A percentile compares a stretch with the other conserved stretches of the same genome.
Conservation (phyloP, 2,329 filamentous ascomycete genomes). For the Penicillium crustosum region DNA sequence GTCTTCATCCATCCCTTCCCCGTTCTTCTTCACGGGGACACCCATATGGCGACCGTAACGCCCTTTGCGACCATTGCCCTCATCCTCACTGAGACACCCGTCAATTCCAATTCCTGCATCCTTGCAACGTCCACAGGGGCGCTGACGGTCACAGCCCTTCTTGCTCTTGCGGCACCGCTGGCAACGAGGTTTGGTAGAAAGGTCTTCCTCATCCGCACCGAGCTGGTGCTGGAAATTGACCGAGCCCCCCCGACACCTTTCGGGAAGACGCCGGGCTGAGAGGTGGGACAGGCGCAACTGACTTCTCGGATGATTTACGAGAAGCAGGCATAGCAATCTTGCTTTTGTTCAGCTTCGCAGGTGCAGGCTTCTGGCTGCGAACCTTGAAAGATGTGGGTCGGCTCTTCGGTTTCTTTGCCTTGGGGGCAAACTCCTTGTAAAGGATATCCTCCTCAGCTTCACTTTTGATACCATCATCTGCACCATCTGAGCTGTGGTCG, state of each 20-base stretch:
- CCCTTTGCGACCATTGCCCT: conserved; percentile 94
- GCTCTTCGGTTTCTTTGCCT: conserved; percentile 55
- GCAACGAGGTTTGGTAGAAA: conserved; percentile 94
- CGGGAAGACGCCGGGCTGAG: conserved; percentile 51
- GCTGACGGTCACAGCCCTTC: conserved; percentile 96
- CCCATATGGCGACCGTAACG: conserved; percentile 76
- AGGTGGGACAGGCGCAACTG: conserved; percentile 21
- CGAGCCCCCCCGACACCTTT: conserved; percentile 56
- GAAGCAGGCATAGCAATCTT: conserved; percentile 39
- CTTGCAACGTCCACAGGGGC: conserved; percentile 91
- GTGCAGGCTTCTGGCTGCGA: conserved; percentile 31
- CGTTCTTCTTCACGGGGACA: conserved; percentile 61
- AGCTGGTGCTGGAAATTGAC: conserved; percentile 63
- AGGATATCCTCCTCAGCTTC: conserved; percentile 50
- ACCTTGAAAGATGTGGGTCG: conserved; percentile 41
- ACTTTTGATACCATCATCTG: conserved; percentile 55
- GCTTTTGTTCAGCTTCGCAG: conserved; percentile 32
- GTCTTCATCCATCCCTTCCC: conserved; percentile 46
- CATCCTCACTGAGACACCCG: conserved; percentile 94
- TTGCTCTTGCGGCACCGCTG: conserved; percentile 99
- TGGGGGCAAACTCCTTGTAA: conserved; percentile 42
- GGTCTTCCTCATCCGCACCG: conserved; percentile 75
- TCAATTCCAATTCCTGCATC: conserved; percentile 92
- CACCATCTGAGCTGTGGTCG: conserved; percentile 62
- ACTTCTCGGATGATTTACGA: conserved; percentile 42